Percentiles rank a stretch among this genome's conserved stretches.
These are phyloP conservation scores for Trichoderma aggressivum DNA, from an alignment of 2,329 filamentous ascomycete species.

Conservation along the genomic window DNA sequence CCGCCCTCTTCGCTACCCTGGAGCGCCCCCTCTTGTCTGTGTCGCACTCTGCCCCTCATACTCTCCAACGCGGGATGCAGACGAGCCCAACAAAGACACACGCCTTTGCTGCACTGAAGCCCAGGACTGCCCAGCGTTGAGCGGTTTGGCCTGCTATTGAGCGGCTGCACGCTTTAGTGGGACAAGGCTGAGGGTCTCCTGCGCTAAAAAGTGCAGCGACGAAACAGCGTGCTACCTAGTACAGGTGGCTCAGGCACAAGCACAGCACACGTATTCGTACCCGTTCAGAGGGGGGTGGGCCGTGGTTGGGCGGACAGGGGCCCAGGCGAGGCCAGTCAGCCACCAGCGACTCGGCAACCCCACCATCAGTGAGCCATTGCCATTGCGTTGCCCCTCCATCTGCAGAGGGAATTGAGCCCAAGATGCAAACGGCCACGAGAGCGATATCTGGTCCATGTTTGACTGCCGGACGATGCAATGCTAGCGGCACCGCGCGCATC, in stretches of 20 bases:
- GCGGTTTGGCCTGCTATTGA: not conserved
- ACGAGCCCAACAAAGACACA: not conserved
- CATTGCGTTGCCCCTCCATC: conserved; percentile 6
- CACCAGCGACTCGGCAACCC: conserved; percentile 5
- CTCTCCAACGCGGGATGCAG: not conserved
- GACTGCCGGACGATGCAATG: conserved; percentile 4
- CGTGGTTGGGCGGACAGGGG: conserved; percentile 12
- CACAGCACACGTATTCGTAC: conserved; percentile 16
- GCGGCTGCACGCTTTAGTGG: not conserved
- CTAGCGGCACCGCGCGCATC: not conserved
- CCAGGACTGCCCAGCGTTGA: not conserved
- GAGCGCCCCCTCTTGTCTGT: not conserved
- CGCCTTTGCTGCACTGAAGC: conserved; percentile 1
- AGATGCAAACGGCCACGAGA: not conserved
- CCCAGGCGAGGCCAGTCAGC: conserved; percentile 3
- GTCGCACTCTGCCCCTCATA: not conserved
- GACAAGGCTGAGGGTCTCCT: conserved; percentile 16
- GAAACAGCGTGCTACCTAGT: not conserved
- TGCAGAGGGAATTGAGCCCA: not conserved
- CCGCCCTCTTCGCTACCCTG: not conserved
- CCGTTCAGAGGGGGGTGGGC: conserved; percentile 10
- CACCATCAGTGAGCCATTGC: not conserved
- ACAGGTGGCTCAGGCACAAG: not conserved
- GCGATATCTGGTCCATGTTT: not conserved
- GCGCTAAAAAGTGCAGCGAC: not conserved